phyloP scores from a whole-genome alignment of 257 asterid species.

The Coffea canephora region DNA sequence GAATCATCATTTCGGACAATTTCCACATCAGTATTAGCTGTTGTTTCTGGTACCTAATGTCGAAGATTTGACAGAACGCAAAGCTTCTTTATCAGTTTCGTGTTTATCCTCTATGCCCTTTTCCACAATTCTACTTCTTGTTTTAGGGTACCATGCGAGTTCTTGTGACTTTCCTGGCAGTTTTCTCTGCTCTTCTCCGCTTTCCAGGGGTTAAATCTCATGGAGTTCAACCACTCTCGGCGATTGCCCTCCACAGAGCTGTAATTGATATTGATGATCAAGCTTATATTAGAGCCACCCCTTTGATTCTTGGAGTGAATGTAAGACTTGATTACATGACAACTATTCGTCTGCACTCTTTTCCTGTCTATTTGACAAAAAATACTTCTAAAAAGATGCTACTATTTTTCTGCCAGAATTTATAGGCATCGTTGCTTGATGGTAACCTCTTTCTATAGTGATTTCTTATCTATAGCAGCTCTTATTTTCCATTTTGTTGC shows the following conservation, averaged over 20 bases:
- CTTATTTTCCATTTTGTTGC: background rate
- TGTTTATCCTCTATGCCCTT: no score
- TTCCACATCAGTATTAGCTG: no score
- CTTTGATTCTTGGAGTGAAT: constrained; percentile 69
- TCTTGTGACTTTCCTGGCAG: constrained; percentile 31
- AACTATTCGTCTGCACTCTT: no score
- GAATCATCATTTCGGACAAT: background rate
- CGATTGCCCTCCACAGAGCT: constrained; percentile 53
- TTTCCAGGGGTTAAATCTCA: constrained; percentile 55
- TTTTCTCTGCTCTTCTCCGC: constrained; percentile 46
- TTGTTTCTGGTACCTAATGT: no score
- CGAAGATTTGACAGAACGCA: no score
- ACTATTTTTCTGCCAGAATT: no score
- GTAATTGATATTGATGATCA: constrained; percentile 48
- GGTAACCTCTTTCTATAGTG: background rate
- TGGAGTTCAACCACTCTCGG: constrained; percentile 71
- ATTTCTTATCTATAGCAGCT: no score
- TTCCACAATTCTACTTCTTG: no score
- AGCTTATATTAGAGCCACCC: constrained; percentile 66
- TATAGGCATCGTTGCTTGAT: background rate
- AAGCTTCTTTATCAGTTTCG: no score
- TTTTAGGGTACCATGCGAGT: constrained; percentile 36
- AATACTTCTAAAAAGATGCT: no score
- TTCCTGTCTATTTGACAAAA: no score
- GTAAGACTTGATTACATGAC: constrained; percentile 32